Evolutionary conservation across 805 yeast genomes (phyloP).

Genomic region (Kodamaea sagamina): DNA sequence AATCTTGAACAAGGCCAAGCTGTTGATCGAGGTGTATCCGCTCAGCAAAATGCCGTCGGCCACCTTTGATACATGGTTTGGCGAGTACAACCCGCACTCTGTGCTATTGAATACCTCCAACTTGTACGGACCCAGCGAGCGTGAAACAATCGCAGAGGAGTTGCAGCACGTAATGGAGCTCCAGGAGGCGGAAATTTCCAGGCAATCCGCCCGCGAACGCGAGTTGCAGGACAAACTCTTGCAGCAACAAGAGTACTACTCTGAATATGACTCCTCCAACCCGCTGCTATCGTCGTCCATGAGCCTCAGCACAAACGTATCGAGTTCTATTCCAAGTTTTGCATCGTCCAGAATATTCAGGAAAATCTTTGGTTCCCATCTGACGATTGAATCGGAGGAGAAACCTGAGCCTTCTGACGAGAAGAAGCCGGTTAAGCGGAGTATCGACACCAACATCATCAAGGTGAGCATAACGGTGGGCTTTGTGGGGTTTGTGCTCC

Average conservation of each 20-base stretch:
- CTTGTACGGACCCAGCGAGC: slow-evolving; percentile 12
- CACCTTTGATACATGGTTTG: slow-evolving; percentile 37
- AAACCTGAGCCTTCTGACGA: slow-evolving; percentile 13
- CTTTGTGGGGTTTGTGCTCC: slow-evolving; percentile 39
- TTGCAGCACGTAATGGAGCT: slow-evolving; percentile 9
- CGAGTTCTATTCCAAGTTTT: slow-evolving; percentile 30
- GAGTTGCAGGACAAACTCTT: slow-evolving; percentile 25
- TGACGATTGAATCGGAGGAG: slow-evolving; percentile 11
- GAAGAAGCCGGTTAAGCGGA: slow-evolving; percentile 12
- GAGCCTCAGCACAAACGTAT: slow-evolving; percentile 29
- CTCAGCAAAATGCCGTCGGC: slow-evolving; percentile 19
- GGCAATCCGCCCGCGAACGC: slow-evolving; percentile 28
- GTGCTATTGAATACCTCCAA: slow-evolving; percentile 38
- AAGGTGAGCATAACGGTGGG: slow-evolving; percentile 42
- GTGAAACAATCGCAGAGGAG: slow-evolving; percentile 5
- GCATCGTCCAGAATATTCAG: slow-evolving; percentile 35
- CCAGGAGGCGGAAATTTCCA: slow-evolving; percentile 37
- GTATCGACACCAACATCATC: slow-evolving; percentile 21
- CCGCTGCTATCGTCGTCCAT: slow-evolving; percentile 38
- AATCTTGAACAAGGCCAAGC: slow-evolving; percentile 29
- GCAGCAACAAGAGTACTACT: slow-evolving; percentile 27
- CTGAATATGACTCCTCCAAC: slow-evolving; percentile 16
- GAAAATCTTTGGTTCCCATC: slow-evolving; percentile 26
- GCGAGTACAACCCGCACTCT: slow-evolving; percentile 33
- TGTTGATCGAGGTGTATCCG: slow-evolving; percentile 28